phyloP scores from a whole-genome alignment of 352 stramenopile species.

The Globisporangium radiosum region DNA sequence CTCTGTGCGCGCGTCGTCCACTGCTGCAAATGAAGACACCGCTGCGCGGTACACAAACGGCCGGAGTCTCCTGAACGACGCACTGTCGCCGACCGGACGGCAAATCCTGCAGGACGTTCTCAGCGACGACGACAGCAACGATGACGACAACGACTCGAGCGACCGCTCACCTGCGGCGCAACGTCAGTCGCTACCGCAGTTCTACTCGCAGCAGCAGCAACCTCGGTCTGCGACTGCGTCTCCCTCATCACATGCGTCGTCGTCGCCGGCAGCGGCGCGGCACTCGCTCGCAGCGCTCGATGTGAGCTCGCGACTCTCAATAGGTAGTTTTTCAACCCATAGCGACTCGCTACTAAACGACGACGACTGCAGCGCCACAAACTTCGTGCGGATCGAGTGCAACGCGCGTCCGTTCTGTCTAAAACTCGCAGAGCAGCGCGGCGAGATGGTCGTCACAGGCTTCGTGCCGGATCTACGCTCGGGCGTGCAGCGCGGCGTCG shows the following conservation, averaged over 20 bases:
- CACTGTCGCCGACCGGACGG: conserved; percentile 44
- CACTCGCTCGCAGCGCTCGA: background rate
- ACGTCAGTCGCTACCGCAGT: background rate
- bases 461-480: conserved; percentile 28
- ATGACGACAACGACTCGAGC: background rate
- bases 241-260: background rate
- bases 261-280: background rate
- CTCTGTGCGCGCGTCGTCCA: conserved; percentile 11
- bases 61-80: conserved; percentile 43
- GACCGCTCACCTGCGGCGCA: background rate
- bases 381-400: conserved; percentile 42
- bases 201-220: background rate
- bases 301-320: background rate
- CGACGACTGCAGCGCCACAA: background rate
- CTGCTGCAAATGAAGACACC: conserved; percentile 2
- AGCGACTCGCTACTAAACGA: background rate
- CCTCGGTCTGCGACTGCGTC: background rate
- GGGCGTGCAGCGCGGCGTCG: conserved; percentile 16
- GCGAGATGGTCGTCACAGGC: conserved; percentile 39
- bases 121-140: conserved; percentile 5
- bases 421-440: conserved; percentile 30
- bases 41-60: conserved; percentile 12
- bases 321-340: background rate
- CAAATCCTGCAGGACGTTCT: conserved; percentile 47
- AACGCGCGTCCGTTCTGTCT: conserved; percentile 41